A percentile compares a stretch with the other conserved stretches of the same genome.
Evolutionary conservation across 345 rosid genomes (phyloP).

Genomic region (Aethionema arabicum): DNA sequence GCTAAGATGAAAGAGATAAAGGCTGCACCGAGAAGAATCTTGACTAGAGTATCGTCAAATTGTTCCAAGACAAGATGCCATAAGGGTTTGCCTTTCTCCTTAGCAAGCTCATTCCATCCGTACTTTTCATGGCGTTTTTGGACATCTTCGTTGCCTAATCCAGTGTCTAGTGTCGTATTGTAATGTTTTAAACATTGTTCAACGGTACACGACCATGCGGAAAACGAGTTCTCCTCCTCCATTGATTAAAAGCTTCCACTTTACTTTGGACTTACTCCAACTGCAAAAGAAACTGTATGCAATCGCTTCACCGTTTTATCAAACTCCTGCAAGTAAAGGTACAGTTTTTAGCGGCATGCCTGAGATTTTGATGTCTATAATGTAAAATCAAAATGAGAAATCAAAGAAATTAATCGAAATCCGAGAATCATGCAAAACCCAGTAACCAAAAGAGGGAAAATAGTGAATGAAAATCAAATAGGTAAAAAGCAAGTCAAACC

Average conservation of each 20-base stretch:
- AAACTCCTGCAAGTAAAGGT: slow-evolving; percentile 33
- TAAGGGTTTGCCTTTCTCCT: slow-evolving; percentile 81
- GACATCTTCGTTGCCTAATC: slow-evolving; percentile 59
- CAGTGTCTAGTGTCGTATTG: slow-evolving; percentile 65
- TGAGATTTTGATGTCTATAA: slow-evolving; percentile 3
- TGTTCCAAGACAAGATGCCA: slow-evolving; percentile 81
- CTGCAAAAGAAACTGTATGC: neutral
- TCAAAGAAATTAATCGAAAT: neutral
- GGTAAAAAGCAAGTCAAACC: slow-evolving; percentile 2
- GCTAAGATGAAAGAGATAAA: slow-evolving; percentile 81
- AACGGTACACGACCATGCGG: slow-evolving; percentile 83
- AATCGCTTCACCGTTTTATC: slow-evolving; percentile 5
- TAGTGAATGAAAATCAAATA: slow-evolving; percentile 13
- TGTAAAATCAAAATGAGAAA: neutral
- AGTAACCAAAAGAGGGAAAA: neutral
- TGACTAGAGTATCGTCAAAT: slow-evolving; percentile 85
- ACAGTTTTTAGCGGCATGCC: slow-evolving; percentile 1
- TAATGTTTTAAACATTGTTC: slow-evolving; percentile 71
- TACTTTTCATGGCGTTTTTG: slow-evolving; percentile 59
- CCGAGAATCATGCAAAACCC: slow-evolving; percentile 12
- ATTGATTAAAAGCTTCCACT: slow-evolving; percentile 26
- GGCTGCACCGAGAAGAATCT: slow-evolving; percentile 86
- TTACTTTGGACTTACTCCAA: neutral
- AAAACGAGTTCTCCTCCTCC: slow-evolving; percentile 66
- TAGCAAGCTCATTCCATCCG: slow-evolving; percentile 86